phyloP scores from a whole-genome alignment of 441 rosid genomes.

The Gossypium trilobum region DNA sequence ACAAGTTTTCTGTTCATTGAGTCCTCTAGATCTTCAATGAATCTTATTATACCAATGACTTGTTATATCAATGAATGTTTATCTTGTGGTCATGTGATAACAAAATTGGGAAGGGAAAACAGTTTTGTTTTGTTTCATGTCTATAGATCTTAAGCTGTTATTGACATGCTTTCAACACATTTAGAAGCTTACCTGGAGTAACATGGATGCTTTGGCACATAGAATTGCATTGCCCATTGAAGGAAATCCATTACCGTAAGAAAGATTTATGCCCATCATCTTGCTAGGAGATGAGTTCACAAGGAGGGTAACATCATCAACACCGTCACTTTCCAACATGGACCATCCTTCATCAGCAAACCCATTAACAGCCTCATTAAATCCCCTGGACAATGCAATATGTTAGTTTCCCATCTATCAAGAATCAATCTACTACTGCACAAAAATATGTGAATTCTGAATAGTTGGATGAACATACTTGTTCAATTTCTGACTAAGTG shows the following conservation, averaged over 20 bases:
- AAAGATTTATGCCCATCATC: conserved; percentile 45
- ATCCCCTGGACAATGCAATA: conserved; percentile 37
- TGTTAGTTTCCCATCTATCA: conserved; percentile 6
- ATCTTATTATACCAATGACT: not conserved
- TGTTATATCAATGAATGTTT: not conserved
- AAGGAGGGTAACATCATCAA: conserved; percentile 59
- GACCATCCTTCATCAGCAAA: conserved; percentile 69
- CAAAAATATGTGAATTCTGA: not conserved
- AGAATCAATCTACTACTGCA: not conserved
- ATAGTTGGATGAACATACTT: conserved; percentile 27
- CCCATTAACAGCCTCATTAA: conserved; percentile 65
- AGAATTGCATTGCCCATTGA: conserved; percentile 50
- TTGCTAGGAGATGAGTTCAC: conserved; percentile 52
- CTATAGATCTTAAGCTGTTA: not conserved
- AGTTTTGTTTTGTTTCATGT: not conserved
- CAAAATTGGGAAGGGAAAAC: not conserved
- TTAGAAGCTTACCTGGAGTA: conserved; percentile 39
- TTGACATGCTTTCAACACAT: not conserved
- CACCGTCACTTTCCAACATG: conserved; percentile 58
- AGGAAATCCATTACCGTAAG: conserved; percentile 47
- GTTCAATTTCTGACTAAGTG: conserved; percentile 60
- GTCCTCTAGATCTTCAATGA: not conserved
- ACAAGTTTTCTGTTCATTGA: not conserved
- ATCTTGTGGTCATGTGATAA: not conserved
- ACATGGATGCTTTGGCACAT: conserved; percentile 70